These are phyloP conservation scores for Micractinium sp. DNA, from an alignment of 139 green algal species.

Conservation along the genomic window DNA sequence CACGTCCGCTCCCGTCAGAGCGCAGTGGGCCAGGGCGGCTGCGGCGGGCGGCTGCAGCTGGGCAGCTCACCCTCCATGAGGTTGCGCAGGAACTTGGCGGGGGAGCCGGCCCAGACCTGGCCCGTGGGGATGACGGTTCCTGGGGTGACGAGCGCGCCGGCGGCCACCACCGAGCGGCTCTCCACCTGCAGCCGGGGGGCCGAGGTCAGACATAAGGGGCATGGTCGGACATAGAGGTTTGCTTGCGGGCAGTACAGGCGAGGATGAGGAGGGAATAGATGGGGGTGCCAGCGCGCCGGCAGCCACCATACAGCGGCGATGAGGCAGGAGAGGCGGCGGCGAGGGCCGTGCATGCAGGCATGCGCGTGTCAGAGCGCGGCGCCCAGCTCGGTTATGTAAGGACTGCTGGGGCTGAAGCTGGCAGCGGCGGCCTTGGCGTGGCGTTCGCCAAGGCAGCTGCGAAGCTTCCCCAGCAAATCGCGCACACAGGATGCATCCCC, in stretches of 20 bases:
- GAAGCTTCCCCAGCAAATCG: too few species aligned
- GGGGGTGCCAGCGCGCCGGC: background rate
- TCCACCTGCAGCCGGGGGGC: slow-evolving; percentile 62
- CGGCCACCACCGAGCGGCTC: slow-evolving; percentile 81
- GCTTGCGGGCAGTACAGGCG: background rate
- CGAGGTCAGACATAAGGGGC: too few species aligned
- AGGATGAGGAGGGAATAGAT: background rate
- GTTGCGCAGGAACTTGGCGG: slow-evolving; percentile 86
- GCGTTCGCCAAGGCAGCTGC: too few species aligned
- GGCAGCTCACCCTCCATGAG: slow-evolving; percentile 73
- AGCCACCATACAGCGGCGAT: background rate
- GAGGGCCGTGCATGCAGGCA: too few species aligned
- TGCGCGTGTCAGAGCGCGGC: too few species aligned
- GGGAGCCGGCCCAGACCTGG: slow-evolving; percentile 94
- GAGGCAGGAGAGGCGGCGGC: background rate
- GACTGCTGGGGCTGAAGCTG: too few species aligned
- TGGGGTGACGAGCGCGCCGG: slow-evolving; percentile 83
- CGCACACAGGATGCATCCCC: too few species aligned
- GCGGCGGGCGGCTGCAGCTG: slow-evolving; percentile 67
- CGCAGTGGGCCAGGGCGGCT: too few species aligned
- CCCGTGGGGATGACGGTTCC: slow-evolving; percentile 73
- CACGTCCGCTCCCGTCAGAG: too few species aligned
- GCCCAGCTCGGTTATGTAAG: too few species aligned
- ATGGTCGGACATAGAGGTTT: too few species aligned
- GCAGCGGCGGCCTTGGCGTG: too few species aligned